These are phyloP conservation scores for Neopestalotiopsis sp. DNA, from an alignment of 2,329 filamentous ascomycete genomes.

Conservation along the genomic window DNA sequence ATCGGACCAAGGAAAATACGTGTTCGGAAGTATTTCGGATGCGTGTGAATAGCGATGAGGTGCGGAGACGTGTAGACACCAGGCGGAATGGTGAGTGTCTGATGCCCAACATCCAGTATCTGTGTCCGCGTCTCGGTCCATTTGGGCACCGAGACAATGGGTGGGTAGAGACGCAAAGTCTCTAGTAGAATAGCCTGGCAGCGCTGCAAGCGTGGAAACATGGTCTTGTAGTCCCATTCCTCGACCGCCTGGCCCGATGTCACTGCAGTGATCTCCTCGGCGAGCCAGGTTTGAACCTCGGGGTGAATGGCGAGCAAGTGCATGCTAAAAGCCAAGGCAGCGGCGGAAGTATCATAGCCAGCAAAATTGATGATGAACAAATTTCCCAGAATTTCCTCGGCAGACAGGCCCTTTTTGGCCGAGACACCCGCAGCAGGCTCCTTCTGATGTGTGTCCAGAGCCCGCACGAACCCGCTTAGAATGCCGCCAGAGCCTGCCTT, in stretches of 20 bases:
- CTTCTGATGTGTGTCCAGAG: slow-evolving; percentile 23
- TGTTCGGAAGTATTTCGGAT: slow-evolving; percentile 22
- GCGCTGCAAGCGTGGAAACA: slow-evolving; percentile 29
- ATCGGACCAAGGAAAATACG: slow-evolving; percentile 29
- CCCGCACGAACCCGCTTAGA: background rate
- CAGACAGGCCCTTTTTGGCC: background rate
- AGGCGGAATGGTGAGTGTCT: background rate
- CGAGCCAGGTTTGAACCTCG: slow-evolving; percentile 25
- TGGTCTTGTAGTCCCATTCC: slow-evolving; percentile 24
- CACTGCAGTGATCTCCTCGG: slow-evolving; percentile 22
- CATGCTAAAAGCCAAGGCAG: slow-evolving; percentile 28
- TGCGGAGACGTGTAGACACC: background rate
- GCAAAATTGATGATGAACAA: slow-evolving; percentile 37
- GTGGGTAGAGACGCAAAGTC: slow-evolving; percentile 17
- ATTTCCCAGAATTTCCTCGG: slow-evolving; percentile 29
- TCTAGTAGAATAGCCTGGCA: slow-evolving; percentile 29
- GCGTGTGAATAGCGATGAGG: slow-evolving; percentile 19
- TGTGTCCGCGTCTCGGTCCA: slow-evolving; percentile 9
- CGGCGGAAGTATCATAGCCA: slow-evolving; percentile 35
- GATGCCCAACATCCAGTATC: background rate
- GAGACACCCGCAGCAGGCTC: slow-evolving; percentile 18
- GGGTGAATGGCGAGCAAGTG: slow-evolving; percentile 28
- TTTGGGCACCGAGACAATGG: background rate
- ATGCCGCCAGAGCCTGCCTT: background rate
- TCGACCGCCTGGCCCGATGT: background rate